phyloP scores from a whole-genome alignment of 202 grass and related monocot species.

The Zizania palustris region DNA sequence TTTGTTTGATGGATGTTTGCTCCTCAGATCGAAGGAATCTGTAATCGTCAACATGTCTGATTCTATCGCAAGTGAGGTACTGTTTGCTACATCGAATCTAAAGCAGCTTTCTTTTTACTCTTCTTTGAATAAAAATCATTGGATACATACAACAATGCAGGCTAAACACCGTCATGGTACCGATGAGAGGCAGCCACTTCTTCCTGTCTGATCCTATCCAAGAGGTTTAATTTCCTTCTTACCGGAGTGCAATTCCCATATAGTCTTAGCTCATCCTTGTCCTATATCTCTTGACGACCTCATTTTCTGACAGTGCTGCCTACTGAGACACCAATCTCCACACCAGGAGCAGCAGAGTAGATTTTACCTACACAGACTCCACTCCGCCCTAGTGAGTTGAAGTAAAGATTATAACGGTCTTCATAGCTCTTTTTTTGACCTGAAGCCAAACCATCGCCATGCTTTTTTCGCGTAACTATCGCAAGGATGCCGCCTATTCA shows the following conservation, averaged over 20 bases:
- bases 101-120: neutral
- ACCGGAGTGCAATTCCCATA: neutral
- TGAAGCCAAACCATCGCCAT: constrained; percentile 5
- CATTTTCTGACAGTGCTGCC: constrained; percentile 15
- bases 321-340: neutral
- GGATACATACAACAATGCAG: constrained; percentile 53
- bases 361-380: neutral
- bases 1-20: constrained; percentile 40
- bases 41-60: constrained; percentile 52
- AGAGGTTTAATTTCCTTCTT: constrained; percentile 41
- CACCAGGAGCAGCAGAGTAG: neutral
- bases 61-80: constrained; percentile 66
- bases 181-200: constrained; percentile 77
- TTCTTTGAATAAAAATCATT: neutral
- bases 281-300: neutral
- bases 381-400: neutral
- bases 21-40: constrained; percentile 59
- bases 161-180: constrained; percentile 65
- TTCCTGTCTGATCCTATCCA: constrained; percentile 72
- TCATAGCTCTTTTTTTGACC: constrained; percentile 26
- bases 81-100: constrained; percentile 18
- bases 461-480: neutral
- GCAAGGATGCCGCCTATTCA: no score
- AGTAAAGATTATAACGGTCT: neutral
- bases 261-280: neutral